Percentiles rank a stretch among this genome's conserved stretches.
phyloP scores from a whole-genome alignment of 768 basidiomycete genomes.

The Russula compacta region DNA sequence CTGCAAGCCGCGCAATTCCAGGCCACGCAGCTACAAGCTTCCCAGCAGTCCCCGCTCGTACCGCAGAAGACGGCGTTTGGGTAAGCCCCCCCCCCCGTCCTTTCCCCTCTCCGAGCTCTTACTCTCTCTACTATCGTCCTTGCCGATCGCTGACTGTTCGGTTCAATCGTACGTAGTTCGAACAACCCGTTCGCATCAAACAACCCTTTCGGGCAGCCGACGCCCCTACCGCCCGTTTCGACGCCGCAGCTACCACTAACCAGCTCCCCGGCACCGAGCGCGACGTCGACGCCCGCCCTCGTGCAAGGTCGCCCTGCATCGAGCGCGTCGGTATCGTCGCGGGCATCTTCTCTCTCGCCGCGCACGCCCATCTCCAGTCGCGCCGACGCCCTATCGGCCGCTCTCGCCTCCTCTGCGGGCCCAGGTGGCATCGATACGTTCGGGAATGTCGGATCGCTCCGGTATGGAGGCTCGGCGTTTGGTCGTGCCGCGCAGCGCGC shows the following conservation, averaged over 20 bases:
- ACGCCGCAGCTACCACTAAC: slow-evolving; percentile 27
- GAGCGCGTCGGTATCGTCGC: slow-evolving; percentile 12
- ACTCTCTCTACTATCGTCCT: too few relatives aligned
- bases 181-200: slow-evolving; percentile 22
- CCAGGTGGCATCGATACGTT: slow-evolving; percentile 17
- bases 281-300: slow-evolving; percentile 12
- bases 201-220: slow-evolving; percentile 66
- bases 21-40: neutral
- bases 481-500: slow-evolving; percentile 8
- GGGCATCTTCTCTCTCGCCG: slow-evolving; percentile 15
- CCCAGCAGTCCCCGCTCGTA: neutral
- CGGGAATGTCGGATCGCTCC: slow-evolving; percentile 16
- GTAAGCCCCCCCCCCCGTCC: slow-evolving; percentile 27
- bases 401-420: neutral
- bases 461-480: slow-evolving; percentile 13
- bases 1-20: slow-evolving; percentile 43
- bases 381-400: slow-evolving; percentile 4
- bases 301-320: slow-evolving; percentile 13
- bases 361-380: slow-evolving; percentile 17
- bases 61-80: slow-evolving; percentile 40
- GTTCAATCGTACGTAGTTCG: neutral
- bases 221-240: slow-evolving; percentile 28
- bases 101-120: neutral
- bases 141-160: neutral
- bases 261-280: slow-evolving; percentile 6